These are phyloP conservation scores for Ceriops tagal DNA, from an alignment of 345 rosid species.

Conservation along the genomic window DNA sequence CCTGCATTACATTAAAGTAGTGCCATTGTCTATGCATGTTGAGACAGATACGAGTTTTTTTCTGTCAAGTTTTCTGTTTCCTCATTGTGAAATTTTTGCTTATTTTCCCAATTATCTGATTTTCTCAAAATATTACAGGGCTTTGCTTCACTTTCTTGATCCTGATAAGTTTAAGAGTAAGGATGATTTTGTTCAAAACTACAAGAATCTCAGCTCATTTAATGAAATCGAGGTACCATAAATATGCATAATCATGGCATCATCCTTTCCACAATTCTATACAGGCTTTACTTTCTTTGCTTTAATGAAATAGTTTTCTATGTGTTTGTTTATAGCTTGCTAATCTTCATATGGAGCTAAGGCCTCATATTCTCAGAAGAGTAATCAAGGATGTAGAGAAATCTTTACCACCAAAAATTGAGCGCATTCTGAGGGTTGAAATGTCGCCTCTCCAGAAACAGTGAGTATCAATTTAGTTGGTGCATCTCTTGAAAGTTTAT, in stretches of 20 bases:
- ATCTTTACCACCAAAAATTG: conserved; percentile 98
- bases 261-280: neutral
- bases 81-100: neutral
- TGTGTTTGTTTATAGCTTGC: conserved; percentile 59
- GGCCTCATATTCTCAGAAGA: conserved; percentile 97
- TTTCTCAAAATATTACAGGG: conserved; percentile 45
- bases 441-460: conserved; percentile 99
- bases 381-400: conserved; percentile 99
- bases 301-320: conserved; percentile 8
- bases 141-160: conserved; percentile 97
- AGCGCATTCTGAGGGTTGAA: conserved; percentile 97
- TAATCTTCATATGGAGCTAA: conserved; percentile 93
- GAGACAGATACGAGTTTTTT: neutral
- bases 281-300: neutral
- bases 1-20: too few relatives aligned
- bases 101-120: neutral
- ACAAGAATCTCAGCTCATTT: conserved; percentile 96
- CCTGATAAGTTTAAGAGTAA: conserved; percentile 81
- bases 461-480: conserved; percentile 38
- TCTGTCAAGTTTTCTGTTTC: neutral
- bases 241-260: conserved; percentile 8
- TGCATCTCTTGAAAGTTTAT: neutral
- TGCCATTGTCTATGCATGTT: neutral
- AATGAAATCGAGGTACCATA: conserved; percentile 80
- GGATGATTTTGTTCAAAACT: conserved; percentile 93